These are phyloP conservation scores for Amniculicola lignicola DNA, from an alignment of 495 filamentous ascomycete species.

Conservation along the genomic window DNA sequence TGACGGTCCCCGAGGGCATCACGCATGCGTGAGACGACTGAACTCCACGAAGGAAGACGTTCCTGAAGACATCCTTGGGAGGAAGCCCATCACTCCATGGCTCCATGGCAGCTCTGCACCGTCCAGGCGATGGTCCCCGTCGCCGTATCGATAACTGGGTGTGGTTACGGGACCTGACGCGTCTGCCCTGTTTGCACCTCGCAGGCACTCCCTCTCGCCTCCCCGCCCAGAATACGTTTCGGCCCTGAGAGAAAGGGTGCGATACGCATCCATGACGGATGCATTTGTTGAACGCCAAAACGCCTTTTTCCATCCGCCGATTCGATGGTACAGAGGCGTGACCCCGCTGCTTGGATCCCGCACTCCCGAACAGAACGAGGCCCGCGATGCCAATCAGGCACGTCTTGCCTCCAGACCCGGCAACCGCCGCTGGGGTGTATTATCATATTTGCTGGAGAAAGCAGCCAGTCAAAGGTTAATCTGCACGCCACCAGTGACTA, in stretches of 20 bases:
- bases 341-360: slow-evolving; percentile 26
- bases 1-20: too few relatives aligned
- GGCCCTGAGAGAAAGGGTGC: not conserved
- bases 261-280: slow-evolving; percentile 19
- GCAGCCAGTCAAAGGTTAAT: slow-evolving; percentile 1
- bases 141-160: not conserved
- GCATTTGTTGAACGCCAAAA: slow-evolving; percentile 15
- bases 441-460: slow-evolving; percentile 6
- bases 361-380: slow-evolving; percentile 23
- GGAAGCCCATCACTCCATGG: too few relatives aligned
- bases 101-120: too few relatives aligned
- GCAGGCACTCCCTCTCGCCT: not conserved
- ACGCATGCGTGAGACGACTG: too few relatives aligned
- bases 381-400: slow-evolving; percentile 31
- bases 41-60: too few relatives aligned
- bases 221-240: not conserved
- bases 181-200: too few relatives aligned
- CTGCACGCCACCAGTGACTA: too few relatives aligned
- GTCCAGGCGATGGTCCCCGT: not conserved
- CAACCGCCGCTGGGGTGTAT: too few relatives aligned
- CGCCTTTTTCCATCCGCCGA: not conserved
- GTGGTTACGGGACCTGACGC: too few relatives aligned
- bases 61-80: too few relatives aligned
- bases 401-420: slow-evolving; percentile 6
- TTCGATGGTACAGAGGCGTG: slow-evolving; percentile 8